Percentiles rank a stretch among this genome's conserved stretches.
Conservation (phyloP, 2,329 filamentous ascomycete genomes). For the Claviceps cyperi region DNA sequence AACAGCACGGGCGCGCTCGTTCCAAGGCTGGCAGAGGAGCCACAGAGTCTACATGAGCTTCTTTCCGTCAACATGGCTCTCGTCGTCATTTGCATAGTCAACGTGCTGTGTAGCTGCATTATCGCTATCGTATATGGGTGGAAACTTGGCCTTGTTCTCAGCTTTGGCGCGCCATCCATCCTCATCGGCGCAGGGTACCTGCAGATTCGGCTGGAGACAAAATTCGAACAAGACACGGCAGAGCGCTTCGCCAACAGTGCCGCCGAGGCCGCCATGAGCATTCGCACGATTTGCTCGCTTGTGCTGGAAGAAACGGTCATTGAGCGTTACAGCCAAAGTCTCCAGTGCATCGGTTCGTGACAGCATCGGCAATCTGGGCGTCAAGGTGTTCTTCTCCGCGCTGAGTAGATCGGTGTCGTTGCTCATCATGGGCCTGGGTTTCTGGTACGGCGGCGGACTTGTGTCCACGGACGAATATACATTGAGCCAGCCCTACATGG, state of each 20-base stretch:
- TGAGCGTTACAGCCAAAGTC: slow-evolving; percentile 17
- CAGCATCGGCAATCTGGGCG: slow-evolving; percentile 17
- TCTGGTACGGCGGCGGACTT: slow-evolving; percentile 28
- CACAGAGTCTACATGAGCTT: slow-evolving; percentile 35
- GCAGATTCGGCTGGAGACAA: slow-evolving; percentile 33
- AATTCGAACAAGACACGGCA: slow-evolving; percentile 29
- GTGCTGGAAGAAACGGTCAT: slow-evolving; percentile 30
- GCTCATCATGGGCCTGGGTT: slow-evolving; percentile 24
- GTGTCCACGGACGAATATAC: slow-evolving; percentile 31
- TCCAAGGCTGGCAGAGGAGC: slow-evolving; percentile 22
- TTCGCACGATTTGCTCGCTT: slow-evolving; percentile 34
- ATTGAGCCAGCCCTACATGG: slow-evolving; percentile 31
- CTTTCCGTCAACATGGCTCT: slow-evolving; percentile 33
- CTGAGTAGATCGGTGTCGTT: slow-evolving; percentile 26
- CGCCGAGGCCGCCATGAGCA: slow-evolving; percentile 33
- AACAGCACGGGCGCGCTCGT: slow-evolving; percentile 26
- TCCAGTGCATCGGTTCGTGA: slow-evolving; percentile 18
- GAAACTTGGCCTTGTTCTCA: slow-evolving; percentile 34
- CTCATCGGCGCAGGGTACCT: slow-evolving; percentile 31
- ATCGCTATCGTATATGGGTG: slow-evolving; percentile 32
- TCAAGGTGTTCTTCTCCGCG: slow-evolving; percentile 27
- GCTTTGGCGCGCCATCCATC: slow-evolving; percentile 30
- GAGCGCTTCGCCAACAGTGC: slow-evolving; percentile 32
- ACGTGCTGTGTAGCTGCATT: slow-evolving; percentile 28
- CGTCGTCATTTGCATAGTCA: slow-evolving; percentile 31